A percentile compares a stretch with the other conserved stretches of the same genome.
These are phyloP conservation scores for Fusarium sp. DNA, from an alignment of 2,329 filamentous ascomycete genomes.

Conservation along the genomic window DNA sequence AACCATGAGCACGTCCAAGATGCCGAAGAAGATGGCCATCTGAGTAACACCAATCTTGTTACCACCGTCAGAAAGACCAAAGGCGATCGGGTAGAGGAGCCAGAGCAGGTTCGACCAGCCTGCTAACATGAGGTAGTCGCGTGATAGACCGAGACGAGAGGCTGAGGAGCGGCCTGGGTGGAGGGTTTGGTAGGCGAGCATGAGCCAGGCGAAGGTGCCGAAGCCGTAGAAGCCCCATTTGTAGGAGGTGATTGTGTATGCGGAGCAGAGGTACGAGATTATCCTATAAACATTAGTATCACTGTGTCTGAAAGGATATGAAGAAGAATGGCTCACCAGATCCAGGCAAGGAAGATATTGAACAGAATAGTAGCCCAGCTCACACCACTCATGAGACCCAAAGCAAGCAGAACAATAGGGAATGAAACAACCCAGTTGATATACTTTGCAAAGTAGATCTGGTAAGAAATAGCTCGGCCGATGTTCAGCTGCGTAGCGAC, in stretches of 20 bases:
- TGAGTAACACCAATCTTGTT: conserved; percentile 32
- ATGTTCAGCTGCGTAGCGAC: conserved; percentile 49
- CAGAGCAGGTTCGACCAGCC: conserved; percentile 64
- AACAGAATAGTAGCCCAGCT: conserved; percentile 68
- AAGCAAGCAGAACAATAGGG: conserved; percentile 57
- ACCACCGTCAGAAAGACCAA: conserved; percentile 32
- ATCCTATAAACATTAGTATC: conserved; percentile 45
- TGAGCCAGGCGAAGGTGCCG: conserved; percentile 60
- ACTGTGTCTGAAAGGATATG: neutral
- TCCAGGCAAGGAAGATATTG: conserved; percentile 62
- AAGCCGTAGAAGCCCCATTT: conserved; percentile 70
- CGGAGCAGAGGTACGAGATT: conserved; percentile 61
- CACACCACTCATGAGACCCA: conserved; percentile 63
- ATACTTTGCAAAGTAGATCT: conserved; percentile 68
- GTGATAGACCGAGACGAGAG: conserved; percentile 54
- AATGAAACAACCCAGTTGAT: conserved; percentile 66
- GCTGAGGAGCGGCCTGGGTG: conserved; percentile 54
- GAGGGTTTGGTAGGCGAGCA: conserved; percentile 59
- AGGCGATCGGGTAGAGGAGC: conserved; percentile 67
- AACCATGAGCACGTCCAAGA: conserved; percentile 62
- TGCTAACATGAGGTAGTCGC: conserved; percentile 60
- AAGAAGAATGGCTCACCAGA: conserved; percentile 52
- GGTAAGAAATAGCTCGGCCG: conserved; percentile 50
- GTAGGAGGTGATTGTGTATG: conserved; percentile 62
- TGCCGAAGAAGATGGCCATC: conserved; percentile 57